These are phyloP conservation scores for Cladosporium sp. DNA, from an alignment of 2,329 filamentous ascomycete genomes.

Conservation along the genomic window DNA sequence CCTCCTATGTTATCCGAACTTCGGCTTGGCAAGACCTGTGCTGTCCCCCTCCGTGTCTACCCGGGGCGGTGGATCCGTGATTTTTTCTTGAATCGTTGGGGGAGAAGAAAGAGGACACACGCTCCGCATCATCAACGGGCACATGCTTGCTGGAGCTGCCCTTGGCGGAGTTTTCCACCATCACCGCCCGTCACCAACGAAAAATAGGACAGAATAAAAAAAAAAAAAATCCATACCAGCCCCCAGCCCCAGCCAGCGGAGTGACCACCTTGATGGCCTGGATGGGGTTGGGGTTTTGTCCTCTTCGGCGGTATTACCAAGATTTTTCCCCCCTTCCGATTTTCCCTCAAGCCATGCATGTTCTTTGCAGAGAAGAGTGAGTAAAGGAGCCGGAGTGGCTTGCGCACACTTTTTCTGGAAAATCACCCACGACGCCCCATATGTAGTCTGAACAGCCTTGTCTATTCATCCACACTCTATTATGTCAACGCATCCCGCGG, in stretches of 20 bases:
- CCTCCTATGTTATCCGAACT: neutral
- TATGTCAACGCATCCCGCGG: too few species aligned
- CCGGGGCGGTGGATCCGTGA: constrained; percentile 12
- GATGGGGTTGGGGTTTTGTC: too few species aligned
- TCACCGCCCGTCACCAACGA: too few species aligned
- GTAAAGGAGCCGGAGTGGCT: too few species aligned
- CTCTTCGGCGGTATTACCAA: neutral
- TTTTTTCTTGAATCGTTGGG: neutral
- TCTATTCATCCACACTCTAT: too few species aligned
- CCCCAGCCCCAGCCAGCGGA: neutral
- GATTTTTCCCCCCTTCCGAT: neutral
- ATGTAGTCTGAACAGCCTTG: too few species aligned
- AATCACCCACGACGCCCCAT: too few species aligned
- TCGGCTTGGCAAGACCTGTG: constrained; percentile 5
- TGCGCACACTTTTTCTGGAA: constrained; percentile 9
- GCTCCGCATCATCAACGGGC: too few species aligned
- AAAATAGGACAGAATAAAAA: too few species aligned
- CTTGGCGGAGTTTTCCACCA: neutral
- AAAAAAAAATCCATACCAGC: too few species aligned
- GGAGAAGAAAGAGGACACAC: neutral
- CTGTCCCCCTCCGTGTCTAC: constrained; percentile 3
- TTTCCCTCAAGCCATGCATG: neutral
- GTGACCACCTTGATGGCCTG: neutral
- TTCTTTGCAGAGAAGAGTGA: constrained; percentile 12
- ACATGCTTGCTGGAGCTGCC: too few species aligned